Percentiles rank a stretch among this genome's conserved stretches.
Evolutionary conservation across 2,329 filamentous ascomycete species (phyloP).

Genomic region (Eutypella sp.): DNA sequence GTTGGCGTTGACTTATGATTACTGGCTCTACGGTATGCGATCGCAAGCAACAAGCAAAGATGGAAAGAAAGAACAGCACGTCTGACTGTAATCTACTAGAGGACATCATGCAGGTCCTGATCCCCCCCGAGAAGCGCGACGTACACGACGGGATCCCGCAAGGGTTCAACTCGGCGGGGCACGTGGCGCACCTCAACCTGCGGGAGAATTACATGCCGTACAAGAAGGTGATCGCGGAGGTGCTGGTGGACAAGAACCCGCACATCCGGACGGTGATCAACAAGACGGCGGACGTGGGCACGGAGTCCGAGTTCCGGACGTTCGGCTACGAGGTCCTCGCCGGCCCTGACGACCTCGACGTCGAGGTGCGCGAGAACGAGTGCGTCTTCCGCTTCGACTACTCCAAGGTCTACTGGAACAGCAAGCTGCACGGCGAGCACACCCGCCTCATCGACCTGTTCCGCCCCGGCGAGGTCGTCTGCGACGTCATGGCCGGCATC

Average conservation of each 20-base stretch:
- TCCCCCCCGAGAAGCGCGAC: conserved; percentile 73
- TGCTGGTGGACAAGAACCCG: conserved; percentile 86
- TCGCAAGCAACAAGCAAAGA: not conserved
- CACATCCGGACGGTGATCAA: conserved; percentile 86
- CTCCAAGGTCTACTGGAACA: conserved; percentile 97
- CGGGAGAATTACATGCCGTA: conserved; percentile 78
- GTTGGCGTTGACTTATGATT: conserved; percentile 72
- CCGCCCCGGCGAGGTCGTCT: conserved; percentile 79
- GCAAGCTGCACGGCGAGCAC: conserved; percentile 84
- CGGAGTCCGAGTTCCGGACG: conserved; percentile 80
- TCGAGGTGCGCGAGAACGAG: conserved; percentile 73
- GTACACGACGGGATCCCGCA: conserved; percentile 69
- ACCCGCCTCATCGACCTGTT: conserved; percentile 72
- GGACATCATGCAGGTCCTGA: conserved; percentile 76
- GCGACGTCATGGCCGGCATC: conserved; percentile 95
- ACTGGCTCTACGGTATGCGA: conserved; percentile 73
- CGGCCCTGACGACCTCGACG: conserved; percentile 74
- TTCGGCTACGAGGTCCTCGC: conserved; percentile 88
- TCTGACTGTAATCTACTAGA: conserved; percentile 38
- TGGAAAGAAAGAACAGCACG: conserved; percentile 1
- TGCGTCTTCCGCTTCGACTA: conserved; percentile 94
- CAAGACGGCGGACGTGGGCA: conserved; percentile 85
- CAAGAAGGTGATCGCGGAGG: conserved; percentile 77
- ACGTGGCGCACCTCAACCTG: conserved; percentile 91
- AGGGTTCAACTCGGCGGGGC: conserved; percentile 84